Evolutionary conservation across 2,329 filamentous ascomycete species (phyloP), one percentile per base, ranked within the genome.

Genomic region (Seiridium cupressi): DNA sequence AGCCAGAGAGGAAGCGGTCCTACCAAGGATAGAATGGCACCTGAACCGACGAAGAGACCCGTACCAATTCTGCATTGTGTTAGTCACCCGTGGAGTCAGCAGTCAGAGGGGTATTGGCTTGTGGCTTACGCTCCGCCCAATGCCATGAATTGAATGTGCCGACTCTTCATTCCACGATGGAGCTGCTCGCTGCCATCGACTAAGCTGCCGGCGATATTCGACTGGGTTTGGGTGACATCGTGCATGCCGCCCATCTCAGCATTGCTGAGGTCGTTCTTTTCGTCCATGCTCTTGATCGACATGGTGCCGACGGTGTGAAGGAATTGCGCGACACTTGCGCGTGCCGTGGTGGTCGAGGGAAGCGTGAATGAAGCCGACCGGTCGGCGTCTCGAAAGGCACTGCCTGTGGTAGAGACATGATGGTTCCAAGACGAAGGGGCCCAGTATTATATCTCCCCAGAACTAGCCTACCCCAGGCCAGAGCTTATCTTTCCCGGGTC

Each of bases 1-100:
- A 93, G 87, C 70, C 92, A 82, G 13, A 92, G 75, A 0, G 89
- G 87, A 4, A 87, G 89, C 3, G 87, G 87, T 2, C 87, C 87
- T 35, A 82, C 81, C 8, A 76, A 74, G 40, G 80, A 76, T 57
- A 89, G 74, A 57, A 86, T 84, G 60, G 74, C 74, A 32, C 86
- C 86, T 44, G 83, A 85, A 59, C 85, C 84, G 62, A 89, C 80
- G 70, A 89, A 89, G 26, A 89, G 79, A 65, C 86, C 86, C 3
- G 86, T 89, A 59, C 86, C 86, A 63, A 89, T 88, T 31, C 70
- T 81, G 65, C 48, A 1, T 5, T 18, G 13, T 38, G 49, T 53
- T 44, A 55, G 51, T 31, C 8, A 9, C 13, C 8, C 5, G 51
- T 6, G 2, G 44, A 40, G 49, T 53, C 61, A 65, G 34, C 64